These are phyloP conservation scores for Pseudocohnilembus persalinus DNA, from an alignment of 169 alveolate genomes.

Conservation along the genomic window DNA sequence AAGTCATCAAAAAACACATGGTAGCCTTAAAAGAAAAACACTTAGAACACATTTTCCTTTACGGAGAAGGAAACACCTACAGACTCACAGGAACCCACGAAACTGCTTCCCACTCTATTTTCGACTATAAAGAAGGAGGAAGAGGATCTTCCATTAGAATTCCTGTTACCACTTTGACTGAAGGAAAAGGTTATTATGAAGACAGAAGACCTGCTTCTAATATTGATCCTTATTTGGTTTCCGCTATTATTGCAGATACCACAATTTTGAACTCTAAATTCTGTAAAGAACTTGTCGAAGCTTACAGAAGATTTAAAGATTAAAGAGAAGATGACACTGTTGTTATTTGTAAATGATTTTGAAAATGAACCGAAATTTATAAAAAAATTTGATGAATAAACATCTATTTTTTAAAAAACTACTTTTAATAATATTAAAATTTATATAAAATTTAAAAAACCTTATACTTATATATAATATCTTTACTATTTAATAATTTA, in stretches of 20 bases:
- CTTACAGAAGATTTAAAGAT: slow-evolving; percentile 17
- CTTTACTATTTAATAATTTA: too few relatives aligned
- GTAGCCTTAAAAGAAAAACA: slow-evolving; percentile 49
- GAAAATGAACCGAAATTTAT: too few relatives aligned
- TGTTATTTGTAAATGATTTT: background rate
- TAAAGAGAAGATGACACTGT: slow-evolving; percentile 13
- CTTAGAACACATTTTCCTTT: slow-evolving; percentile 37
- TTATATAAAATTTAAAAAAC: too few relatives aligned
- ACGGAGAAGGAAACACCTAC: slow-evolving; percentile 64
- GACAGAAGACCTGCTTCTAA: slow-evolving; percentile 73
- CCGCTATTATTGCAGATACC: slow-evolving; percentile 46
- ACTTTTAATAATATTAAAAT: too few relatives aligned
- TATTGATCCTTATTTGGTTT: slow-evolving; percentile 63
- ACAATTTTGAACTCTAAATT: slow-evolving; percentile 38
- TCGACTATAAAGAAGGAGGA: slow-evolving; percentile 60
- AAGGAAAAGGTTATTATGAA: slow-evolving; percentile 58
- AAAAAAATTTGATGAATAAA: too few relatives aligned
- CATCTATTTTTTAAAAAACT: too few relatives aligned
- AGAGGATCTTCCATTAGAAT: slow-evolving; percentile 64
- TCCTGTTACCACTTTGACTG: slow-evolving; percentile 40
- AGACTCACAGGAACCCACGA: slow-evolving; percentile 71
- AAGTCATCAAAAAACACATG: slow-evolving; percentile 37
- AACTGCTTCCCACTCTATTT: slow-evolving; percentile 42
- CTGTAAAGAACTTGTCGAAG: slow-evolving; percentile 18
- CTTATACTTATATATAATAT: too few relatives aligned